Percentiles rank a stretch among this genome's conserved stretches.
These are phyloP conservation scores for Juncus inflexus DNA, from an alignment of 176 grass and related monocot genomes.

Conservation along the genomic window DNA sequence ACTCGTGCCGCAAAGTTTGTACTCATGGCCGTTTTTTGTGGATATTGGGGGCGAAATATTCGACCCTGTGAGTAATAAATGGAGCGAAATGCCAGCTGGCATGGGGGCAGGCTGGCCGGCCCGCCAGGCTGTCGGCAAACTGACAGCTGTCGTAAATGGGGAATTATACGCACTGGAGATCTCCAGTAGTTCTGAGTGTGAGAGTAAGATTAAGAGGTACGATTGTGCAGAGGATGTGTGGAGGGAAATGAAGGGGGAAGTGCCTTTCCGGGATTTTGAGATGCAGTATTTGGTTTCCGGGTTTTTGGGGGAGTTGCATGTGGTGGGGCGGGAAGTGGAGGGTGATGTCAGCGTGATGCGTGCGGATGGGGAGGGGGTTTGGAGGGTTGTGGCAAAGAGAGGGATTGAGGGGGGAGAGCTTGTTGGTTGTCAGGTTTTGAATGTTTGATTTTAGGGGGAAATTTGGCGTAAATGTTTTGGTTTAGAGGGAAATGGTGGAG, in stretches of 20 bases:
- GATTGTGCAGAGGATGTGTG: conserved; percentile 62
- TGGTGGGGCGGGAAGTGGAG: conserved; percentile 45
- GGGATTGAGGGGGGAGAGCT: conserved; percentile 54
- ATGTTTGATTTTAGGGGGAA: conserved; percentile 32
- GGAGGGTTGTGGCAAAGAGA: conserved; percentile 50
- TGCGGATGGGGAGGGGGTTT: conserved; percentile 18
- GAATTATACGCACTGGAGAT: conserved; percentile 76
- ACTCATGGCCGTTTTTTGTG: conserved; percentile 72
- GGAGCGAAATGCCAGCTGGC: conserved; percentile 67
- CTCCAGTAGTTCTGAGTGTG: conserved; percentile 37
- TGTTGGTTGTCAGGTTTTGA: conserved; percentile 62
- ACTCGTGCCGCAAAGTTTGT: conserved; percentile 73
- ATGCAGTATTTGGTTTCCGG: conserved; percentile 48
- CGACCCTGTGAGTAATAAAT: conserved; percentile 50
- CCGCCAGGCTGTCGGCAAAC: conserved; percentile 59
- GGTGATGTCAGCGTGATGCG: conserved; percentile 37
- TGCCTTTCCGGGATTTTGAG: conserved; percentile 49
- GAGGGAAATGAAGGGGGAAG: conserved; percentile 47
- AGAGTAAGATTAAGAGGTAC: conserved; percentile 66
- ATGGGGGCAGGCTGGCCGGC: conserved; percentile 81
- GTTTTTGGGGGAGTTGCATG: conserved; percentile 66
- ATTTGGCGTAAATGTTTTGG: too few species aligned
- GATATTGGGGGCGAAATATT: conserved; percentile 76
- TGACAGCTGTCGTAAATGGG: conserved; percentile 52
- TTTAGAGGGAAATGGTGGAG: too few species aligned